Evolutionary conservation across 129 eudicot genomes (phyloP), one percentile per base, ranked within the genome.

Genomic region (Tagetes patula): DNA sequence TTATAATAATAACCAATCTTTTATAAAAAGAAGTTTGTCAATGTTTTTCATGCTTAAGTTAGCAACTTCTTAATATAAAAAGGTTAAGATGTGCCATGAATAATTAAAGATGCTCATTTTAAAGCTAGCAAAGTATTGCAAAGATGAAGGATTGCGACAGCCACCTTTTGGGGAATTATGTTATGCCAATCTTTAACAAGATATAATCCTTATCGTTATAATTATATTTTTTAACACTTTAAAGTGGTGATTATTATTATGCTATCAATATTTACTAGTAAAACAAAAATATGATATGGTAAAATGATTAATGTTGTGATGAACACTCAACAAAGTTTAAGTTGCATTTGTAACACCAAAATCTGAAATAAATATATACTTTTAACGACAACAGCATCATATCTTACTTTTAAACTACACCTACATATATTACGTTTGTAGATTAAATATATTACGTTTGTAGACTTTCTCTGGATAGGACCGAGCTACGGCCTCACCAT

Each of bases 1-100:
- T 31, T 8, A 1, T 43, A 7, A 43, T 43, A 43, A 43, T 43
- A 30, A 42, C 12, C 4, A 32, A 43, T 41, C 30, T 33, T 47
- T 3, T 46, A 10, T 30, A 33, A 73, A 73, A 52, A 52, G 27
- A 46, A 32, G 13, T 43, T 33, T 10, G 45, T 46, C 46, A 34
- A 32, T 70, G 49, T 52, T 37, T 70, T 53, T 70, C 64, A 68
- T 68, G 67, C 41, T 55, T 71, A 40, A 27, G 40, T 20, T 41
- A 12, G 34, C 62, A 8, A 2, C 11, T 40, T 41, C 1, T 39
- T 3, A 40, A 10, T 55, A 71, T 36, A 36, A 60, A 1, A 55
- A 5, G 6, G 56, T 65, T 69, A 78, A 63, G 38, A 78, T 47
- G 72, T 40, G 39, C 80, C 27, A 20, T 20, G 27, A 20, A 20